Conservation (phyloP, 225 moss, liverwort and hornwort species). For the Ulota crispa region DNA sequence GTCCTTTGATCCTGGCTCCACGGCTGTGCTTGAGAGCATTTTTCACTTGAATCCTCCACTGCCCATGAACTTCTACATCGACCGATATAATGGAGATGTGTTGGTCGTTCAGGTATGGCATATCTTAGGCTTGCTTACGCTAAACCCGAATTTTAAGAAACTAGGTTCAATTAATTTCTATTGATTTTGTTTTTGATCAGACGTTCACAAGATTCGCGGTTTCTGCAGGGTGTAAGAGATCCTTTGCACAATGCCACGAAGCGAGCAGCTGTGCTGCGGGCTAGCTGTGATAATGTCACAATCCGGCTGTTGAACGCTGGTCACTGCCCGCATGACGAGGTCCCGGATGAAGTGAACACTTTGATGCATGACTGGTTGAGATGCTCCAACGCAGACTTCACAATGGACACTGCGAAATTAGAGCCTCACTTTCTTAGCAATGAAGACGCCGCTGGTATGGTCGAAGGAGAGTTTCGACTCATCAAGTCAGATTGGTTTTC, state of each 20-base stretch:
- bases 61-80: constrained; percentile 89
- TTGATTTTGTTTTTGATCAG: background rate
- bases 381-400: constrained; percentile 30
- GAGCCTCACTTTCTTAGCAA: constrained; percentile 33
- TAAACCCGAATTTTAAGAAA: background rate
- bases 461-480: constrained; percentile 30
- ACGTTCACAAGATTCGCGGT: constrained; percentile 13
- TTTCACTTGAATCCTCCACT: constrained; percentile 80
- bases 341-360: constrained; percentile 90
- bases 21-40: constrained; percentile 90
- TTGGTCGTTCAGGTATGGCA: constrained; percentile 79
- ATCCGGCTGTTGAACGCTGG: constrained; percentile 86
- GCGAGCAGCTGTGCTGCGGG: constrained; percentile 72
- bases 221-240: constrained; percentile 79
- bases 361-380: constrained; percentile 54
- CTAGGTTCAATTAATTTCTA: background rate
- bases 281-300: constrained; percentile 71
- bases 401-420: constrained; percentile 28
- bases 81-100: constrained; percentile 74
- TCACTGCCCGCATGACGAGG: constrained; percentile 97
- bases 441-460: constrained; percentile 34
- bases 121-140: background rate
- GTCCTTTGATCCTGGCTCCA: constrained; percentile 92
- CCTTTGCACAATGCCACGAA: constrained; percentile 85
- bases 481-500: constrained; percentile 58